These are phyloP conservation scores for Aurinia saxatilis DNA, from an alignment of 345 rosid species.

Conservation along the genomic window DNA sequence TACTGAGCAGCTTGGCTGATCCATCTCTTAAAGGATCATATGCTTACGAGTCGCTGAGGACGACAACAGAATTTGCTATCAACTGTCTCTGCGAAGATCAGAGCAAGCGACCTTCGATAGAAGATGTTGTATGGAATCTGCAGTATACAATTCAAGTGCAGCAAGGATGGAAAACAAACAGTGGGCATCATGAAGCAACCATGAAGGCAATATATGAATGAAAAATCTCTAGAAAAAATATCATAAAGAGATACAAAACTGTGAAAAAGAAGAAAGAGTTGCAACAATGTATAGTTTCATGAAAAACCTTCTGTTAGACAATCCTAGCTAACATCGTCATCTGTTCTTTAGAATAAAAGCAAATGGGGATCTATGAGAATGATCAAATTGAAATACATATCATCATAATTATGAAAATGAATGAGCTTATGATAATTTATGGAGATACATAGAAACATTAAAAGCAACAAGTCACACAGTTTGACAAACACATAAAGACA, in stretches of 20 bases:
- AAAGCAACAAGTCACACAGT: conserved; percentile 17
- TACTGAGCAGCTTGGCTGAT: conserved; percentile 40
- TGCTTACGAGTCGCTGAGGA: conserved; percentile 76
- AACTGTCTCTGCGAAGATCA: conserved; percentile 57
- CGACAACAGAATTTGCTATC: conserved; percentile 52
- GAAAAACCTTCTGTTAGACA: no score
- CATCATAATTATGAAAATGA: neutral
- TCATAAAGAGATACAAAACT: neutral
- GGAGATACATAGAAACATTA: conserved; percentile 6
- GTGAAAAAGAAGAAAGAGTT: neutral
- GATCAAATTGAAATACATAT: neutral
- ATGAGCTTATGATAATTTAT: neutral
- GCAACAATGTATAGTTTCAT: conserved; percentile 1
- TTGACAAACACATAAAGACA: conserved; percentile 12
- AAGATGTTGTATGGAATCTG: conserved; percentile 86
- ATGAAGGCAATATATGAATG: conserved; percentile 15
- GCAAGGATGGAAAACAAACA: conserved; percentile 68
- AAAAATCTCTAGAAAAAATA: neutral
- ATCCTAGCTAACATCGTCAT: neutral
- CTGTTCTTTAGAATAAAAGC: neutral
- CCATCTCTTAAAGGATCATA: conserved; percentile 58
- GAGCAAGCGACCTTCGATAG: conserved; percentile 63
- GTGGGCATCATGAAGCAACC: conserved; percentile 49
- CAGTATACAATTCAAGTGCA: conserved; percentile 84
- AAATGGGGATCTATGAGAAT: neutral